phyloP scores from a whole-genome alignment of 352 stramenopile species.

The Phytophthora rubi region DNA sequence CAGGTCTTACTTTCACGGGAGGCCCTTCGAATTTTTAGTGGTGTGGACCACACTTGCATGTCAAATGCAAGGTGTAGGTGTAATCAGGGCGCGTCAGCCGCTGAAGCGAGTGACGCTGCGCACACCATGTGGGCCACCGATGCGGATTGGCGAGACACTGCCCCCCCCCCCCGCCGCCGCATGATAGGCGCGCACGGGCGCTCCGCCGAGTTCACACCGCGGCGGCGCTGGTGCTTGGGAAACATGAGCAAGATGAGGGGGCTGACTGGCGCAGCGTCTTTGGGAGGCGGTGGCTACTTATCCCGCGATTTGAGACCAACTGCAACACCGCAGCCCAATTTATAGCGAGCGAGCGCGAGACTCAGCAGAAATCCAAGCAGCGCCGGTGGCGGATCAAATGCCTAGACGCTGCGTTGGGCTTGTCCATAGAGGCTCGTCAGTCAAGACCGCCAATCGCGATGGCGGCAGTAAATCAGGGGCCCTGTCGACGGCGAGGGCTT shows the following conservation, averaged over 20 bases:
- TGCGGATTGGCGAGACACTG: constrained; percentile 18
- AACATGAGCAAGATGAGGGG: constrained; percentile 14
- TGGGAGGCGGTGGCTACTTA: constrained; percentile 30
- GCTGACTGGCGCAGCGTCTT: constrained; percentile 25
- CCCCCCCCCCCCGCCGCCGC: no score
- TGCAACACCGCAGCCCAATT: constrained; percentile 25
- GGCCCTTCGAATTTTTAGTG: constrained; percentile 21
- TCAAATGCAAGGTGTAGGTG: neutral
- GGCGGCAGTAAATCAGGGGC: constrained; percentile 24
- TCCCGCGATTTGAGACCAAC: constrained; percentile 35
- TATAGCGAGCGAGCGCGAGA: constrained; percentile 13
- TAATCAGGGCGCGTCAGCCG: constrained; percentile 4
- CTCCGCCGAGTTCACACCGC: neutral
- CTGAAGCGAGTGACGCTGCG: neutral
- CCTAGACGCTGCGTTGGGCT: constrained; percentile 8
- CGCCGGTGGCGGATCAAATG: constrained; percentile 17
- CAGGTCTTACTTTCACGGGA: constrained; percentile 1
- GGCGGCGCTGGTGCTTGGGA: constrained; percentile 17
- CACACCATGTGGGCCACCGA: no score
- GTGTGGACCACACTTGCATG: constrained; percentile 17
- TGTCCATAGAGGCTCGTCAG: constrained; percentile 1
- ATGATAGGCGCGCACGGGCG: neutral
- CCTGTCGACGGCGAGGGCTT: neutral
- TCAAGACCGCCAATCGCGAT: constrained; percentile 9
- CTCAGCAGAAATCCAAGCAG: constrained; percentile 15